These are phyloP conservation scores for Colletotrichum paranaense DNA, from an alignment of 2,329 filamentous ascomycete species.

Conservation along the genomic window DNA sequence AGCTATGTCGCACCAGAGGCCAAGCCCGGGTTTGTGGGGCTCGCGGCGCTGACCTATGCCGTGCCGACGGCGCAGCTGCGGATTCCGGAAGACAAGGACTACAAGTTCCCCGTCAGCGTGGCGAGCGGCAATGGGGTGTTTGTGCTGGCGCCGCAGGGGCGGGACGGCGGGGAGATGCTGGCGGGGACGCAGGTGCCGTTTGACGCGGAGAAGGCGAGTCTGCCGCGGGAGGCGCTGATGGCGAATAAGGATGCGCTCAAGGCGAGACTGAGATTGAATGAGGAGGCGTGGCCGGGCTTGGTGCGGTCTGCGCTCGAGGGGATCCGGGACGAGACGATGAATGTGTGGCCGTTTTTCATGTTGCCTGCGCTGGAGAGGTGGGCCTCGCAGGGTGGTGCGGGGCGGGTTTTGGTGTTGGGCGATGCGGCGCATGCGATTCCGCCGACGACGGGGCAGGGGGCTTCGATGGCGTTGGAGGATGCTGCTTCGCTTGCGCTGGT, in stretches of 20 bases:
- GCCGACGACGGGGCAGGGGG: slow-evolving; percentile 58
- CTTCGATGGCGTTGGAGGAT: slow-evolving; percentile 63
- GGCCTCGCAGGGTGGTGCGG: slow-evolving; percentile 45
- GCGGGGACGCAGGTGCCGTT: slow-evolving; percentile 54
- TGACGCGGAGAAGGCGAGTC: slow-evolving; percentile 47
- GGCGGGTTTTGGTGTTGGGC: slow-evolving; percentile 56
- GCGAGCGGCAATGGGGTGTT: slow-evolving; percentile 58
- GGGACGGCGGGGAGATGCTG: slow-evolving; percentile 52
- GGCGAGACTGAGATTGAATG: slow-evolving; percentile 47
- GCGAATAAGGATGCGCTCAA: slow-evolving; percentile 51
- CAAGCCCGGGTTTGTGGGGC: slow-evolving; percentile 61
- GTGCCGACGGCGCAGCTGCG: slow-evolving; percentile 51
- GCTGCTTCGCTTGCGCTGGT: slow-evolving; percentile 57
- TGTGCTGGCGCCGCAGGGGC: slow-evolving; percentile 58
- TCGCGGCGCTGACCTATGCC: slow-evolving; percentile 51
- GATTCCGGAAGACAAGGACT: slow-evolving; percentile 43
- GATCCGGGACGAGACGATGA: slow-evolving; percentile 48
- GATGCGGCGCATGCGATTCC: slow-evolving; percentile 62
- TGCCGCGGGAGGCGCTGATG: slow-evolving; percentile 54
- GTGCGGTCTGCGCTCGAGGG: slow-evolving; percentile 47
- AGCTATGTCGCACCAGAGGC: slow-evolving; percentile 61
- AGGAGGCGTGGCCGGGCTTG: slow-evolving; percentile 49
- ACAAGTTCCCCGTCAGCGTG: slow-evolving; percentile 55
- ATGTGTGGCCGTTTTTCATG: slow-evolving; percentile 62
- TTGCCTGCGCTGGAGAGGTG: slow-evolving; percentile 59